These are phyloP conservation scores for Zychaea mexicana DNA, from an alignment of 371 early-diverging fungal species.

Conservation along the genomic window DNA sequence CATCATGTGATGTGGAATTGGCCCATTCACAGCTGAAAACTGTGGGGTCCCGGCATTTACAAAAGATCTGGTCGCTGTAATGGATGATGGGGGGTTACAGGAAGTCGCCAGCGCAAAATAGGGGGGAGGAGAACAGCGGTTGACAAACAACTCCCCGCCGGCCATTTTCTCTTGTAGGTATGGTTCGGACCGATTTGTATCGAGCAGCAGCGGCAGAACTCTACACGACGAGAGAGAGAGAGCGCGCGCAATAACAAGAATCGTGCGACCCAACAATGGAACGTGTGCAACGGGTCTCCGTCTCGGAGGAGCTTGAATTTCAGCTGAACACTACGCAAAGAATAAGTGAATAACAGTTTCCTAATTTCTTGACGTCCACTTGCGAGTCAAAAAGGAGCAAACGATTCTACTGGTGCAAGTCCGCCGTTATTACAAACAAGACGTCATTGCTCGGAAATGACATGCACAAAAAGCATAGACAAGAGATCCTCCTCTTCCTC, in stretches of 20 bases:
- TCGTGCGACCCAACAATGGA: constrained; percentile 1
- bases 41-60: background rate
- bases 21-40: background rate
- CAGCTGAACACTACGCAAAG: background rate
- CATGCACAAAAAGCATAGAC: too few species aligned
- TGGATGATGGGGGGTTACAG: too few species aligned
- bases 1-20: background rate
- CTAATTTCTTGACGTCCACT: background rate
- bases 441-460: too few species aligned
- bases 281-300: background rate
- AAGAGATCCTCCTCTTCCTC: too few species aligned
- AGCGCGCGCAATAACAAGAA: background rate
- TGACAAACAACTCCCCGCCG: background rate
- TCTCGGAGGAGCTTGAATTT: background rate
- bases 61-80: too few species aligned
- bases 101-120: too few species aligned
- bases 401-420: background rate
- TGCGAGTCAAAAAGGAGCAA: too few species aligned
- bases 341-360: background rate
- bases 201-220: background rate
- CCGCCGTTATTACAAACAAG: background rate
- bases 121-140: background rate
- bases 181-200: background rate
- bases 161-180: background rate
- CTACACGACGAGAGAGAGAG: too few species aligned